Percentiles rank a stretch among this genome's conserved stretches.
Evolutionary conservation across 768 basidiomycete genomes (phyloP).

Genomic region (Mycena vitilis): DNA sequence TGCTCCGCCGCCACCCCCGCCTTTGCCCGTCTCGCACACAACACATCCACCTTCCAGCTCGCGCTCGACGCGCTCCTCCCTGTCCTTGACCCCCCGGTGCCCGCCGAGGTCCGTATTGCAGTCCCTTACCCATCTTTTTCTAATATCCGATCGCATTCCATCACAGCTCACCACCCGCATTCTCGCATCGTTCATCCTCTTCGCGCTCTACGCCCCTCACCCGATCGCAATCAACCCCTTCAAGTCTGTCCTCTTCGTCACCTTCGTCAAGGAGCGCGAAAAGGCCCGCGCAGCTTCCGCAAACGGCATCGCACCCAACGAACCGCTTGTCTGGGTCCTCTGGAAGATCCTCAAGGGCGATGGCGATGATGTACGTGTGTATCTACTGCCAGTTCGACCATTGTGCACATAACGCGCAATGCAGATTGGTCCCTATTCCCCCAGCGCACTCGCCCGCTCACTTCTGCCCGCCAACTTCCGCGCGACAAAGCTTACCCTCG

Average conservation of each 20-base stretch:
- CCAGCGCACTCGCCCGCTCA: conserved; percentile 78
- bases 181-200: conserved; percentile 82
- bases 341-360: conserved; percentile 90
- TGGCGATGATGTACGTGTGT: conserved; percentile 76
- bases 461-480: conserved; percentile 80
- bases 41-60: conserved; percentile 83
- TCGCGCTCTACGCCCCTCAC: conserved; percentile 83
- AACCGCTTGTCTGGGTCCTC: conserved; percentile 87
- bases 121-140: neutral
- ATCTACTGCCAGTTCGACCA: neutral
- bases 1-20: conserved; percentile 84
- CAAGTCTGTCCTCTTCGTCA: conserved; percentile 75
- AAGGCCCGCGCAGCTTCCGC: conserved; percentile 65
- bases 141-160: conserved; percentile 28
- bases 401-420: conserved; percentile 9
- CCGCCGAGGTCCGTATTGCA: conserved; percentile 57
- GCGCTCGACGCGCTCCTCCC: conserved; percentile 86
- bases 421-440: conserved; percentile 86
- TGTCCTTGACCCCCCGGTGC: conserved; percentile 66
- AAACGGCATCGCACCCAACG: conserved; percentile 67
- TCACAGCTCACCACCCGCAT: conserved; percentile 77
- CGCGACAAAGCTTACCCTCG: conserved; percentile 76
- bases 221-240: conserved; percentile 86
- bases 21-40: conserved; percentile 80
- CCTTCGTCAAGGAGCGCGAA: conserved; percentile 76